These are phyloP conservation scores for Rhinocladiella similis DNA, from an alignment of 2,329 filamentous ascomycete genomes.

Conservation along the genomic window DNA sequence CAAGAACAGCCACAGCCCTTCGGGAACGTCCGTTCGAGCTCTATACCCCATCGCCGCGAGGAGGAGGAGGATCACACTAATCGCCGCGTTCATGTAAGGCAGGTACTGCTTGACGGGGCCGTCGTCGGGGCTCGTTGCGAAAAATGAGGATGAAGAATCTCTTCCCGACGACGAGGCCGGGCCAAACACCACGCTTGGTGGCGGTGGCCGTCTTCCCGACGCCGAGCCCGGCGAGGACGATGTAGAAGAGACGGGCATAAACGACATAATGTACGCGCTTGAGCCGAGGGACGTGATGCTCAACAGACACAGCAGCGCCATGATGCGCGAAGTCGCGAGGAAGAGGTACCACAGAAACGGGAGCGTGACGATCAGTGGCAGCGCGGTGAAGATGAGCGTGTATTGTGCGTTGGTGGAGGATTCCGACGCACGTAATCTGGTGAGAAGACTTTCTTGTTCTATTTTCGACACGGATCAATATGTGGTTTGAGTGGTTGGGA, in stretches of 20 bases:
- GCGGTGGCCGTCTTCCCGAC: background rate
- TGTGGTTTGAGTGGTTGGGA: no score
- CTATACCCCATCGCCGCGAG: slow-evolving; percentile 15
- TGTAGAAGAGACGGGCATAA: slow-evolving; percentile 12
- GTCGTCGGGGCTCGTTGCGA: slow-evolving; percentile 6
- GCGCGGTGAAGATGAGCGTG: slow-evolving; percentile 24
- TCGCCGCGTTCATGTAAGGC: slow-evolving; percentile 22
- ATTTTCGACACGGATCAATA: no score
- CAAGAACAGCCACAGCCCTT: slow-evolving; percentile 28
- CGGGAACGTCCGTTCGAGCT: slow-evolving; percentile 14
- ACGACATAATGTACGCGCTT: slow-evolving; percentile 27
- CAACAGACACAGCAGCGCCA: slow-evolving; percentile 23
- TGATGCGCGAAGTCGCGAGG: slow-evolving; percentile 8
- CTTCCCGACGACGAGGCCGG: background rate
- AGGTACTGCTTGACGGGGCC: slow-evolving; percentile 22
- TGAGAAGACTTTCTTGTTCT: slow-evolving; percentile 30
- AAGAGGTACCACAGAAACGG: slow-evolving; percentile 25
- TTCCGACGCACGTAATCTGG: slow-evolving; percentile 20
- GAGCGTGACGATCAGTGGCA: slow-evolving; percentile 24
- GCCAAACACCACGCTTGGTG: background rate
- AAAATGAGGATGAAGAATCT: background rate
- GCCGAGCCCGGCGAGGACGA: background rate
- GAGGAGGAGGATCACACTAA: slow-evolving; percentile 18
- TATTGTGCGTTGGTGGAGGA: slow-evolving; percentile 23
- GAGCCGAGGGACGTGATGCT: slow-evolving; percentile 26